Evolutionary conservation across 192 early-diverging fungal species (phyloP), one percentile per base, ranked within the genome.

Genomic region (Gorgonomyces haynaldii): DNA sequence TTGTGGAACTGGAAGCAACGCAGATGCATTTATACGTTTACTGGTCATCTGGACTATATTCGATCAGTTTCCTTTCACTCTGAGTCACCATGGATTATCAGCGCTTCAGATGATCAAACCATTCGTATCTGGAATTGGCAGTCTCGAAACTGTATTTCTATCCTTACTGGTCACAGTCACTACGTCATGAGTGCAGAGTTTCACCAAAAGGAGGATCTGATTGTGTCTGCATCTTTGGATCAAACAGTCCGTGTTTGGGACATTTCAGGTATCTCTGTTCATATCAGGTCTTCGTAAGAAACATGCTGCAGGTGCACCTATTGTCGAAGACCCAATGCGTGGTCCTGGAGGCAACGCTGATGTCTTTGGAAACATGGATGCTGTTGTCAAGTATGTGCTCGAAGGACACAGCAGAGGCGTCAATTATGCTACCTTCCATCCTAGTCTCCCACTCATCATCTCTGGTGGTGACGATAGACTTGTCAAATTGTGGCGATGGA

Each of bases 81-180:
- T 54, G 96, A 99, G 64, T 81, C 83, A 55, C 96, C 96, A 24
- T 99, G 96, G 96, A 96, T 99, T 44, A 81, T 96, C 51, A 83
- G 76, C 50, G 84, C 86, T 43, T 92, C 90, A 4, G 96, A 99
- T 55, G 96, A 99, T 66, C 91, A 99, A 59, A 96, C 96, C 4
- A 92, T 96, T 53, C 86, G 96, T 40, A 96, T 99, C 45, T 99
- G 96, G 96, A 99, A 99, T 74, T 99, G 96, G 96, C 96, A 99
- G 65, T 93, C 89, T 24, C 73, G 93, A 43, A 93, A 82, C 62
- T 96, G 91, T 56, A 96, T 99, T 51, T 89, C 90, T 22, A 89
- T 96, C 38, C 68, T 99, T 26, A 94, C 96, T 0, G 96, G 96
- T 3, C 95, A 98, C 66, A 93, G 90, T 54, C 92, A 99, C 69